phyloP scores from a whole-genome alignment of 345 rosid species.

The Boechera retrofracta region DNA sequence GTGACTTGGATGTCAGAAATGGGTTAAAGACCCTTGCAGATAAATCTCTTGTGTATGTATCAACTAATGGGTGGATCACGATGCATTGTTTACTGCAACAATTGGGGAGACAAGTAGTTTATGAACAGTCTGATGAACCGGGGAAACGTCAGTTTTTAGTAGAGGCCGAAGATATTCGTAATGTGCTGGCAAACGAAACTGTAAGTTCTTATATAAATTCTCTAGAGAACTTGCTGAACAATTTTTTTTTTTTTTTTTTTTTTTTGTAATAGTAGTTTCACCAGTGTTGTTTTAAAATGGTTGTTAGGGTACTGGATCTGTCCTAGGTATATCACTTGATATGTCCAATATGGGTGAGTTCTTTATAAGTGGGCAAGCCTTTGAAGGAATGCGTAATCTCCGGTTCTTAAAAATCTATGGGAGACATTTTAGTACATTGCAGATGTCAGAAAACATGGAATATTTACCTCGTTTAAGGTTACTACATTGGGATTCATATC shows the following conservation, averaged over 20 bases:
- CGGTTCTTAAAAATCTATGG: slow-evolving; percentile 30
- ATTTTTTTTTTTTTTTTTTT: neutral
- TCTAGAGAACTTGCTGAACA: neutral
- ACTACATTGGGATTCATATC: slow-evolving; percentile 31
- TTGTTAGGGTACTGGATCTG: slow-evolving; percentile 38
- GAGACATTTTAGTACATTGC: slow-evolving; percentile 3
- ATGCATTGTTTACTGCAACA: slow-evolving; percentile 48
- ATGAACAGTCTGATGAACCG: slow-evolving; percentile 32
- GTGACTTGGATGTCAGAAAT: neutral
- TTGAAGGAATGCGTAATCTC: slow-evolving; percentile 41
- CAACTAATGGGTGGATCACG: neutral
- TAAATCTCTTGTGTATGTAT: slow-evolving; percentile 37
- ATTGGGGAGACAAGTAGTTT: slow-evolving; percentile 41
- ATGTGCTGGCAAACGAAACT: slow-evolving; percentile 33
- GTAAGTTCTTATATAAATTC: slow-evolving; percentile 21
- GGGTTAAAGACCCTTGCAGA: slow-evolving; percentile 35
- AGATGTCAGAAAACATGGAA: slow-evolving; percentile 15
- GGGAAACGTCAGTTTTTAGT: slow-evolving; percentile 40
- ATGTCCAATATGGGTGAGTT: slow-evolving; percentile 15
- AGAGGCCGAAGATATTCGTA: slow-evolving; percentile 31
- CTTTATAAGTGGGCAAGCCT: slow-evolving; percentile 14
- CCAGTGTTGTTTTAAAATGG: neutral
- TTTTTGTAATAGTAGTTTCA: neutral
- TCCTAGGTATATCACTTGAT: slow-evolving; percentile 40
- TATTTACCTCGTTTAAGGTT: slow-evolving; percentile 23